Percentiles rank a stretch among this genome's conserved stretches.
Conservation (phyloP, 2,329 filamentous ascomycete genomes). For the Leptodontidium sp. region DNA sequence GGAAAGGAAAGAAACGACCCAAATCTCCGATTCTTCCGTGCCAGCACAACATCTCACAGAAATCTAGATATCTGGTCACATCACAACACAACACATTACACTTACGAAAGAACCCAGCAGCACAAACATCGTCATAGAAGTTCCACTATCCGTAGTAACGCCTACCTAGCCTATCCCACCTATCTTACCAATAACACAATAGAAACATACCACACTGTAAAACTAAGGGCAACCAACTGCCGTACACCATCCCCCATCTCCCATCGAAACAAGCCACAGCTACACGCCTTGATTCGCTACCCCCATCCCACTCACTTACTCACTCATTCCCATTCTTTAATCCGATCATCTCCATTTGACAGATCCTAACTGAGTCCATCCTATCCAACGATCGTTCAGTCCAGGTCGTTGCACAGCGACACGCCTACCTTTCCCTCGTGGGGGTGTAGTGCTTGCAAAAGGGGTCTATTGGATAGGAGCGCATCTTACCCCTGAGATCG, state of each 20-base stretch:
- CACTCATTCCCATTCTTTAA: background rate
- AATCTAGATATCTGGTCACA: background rate
- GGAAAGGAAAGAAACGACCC: background rate
- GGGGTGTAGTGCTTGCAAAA: background rate
- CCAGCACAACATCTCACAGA: too few relatives aligned
- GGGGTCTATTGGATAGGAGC: constrained; percentile 30
- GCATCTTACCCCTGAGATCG: constrained; percentile 24
- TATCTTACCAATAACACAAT: background rate
- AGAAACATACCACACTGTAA: background rate
- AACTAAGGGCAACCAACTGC: constrained; percentile 6
- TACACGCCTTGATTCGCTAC: constrained; percentile 29
- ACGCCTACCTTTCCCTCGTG: constrained; percentile 21
- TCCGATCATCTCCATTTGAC: constrained; percentile 27
- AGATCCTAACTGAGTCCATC: background rate
- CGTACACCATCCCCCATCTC: constrained; percentile 7
- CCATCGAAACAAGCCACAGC: constrained; percentile 30
- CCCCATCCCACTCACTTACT: background rate
- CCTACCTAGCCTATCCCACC: background rate
- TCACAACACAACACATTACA: background rate
- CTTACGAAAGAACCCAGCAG: constrained; percentile 11
- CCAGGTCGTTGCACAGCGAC: constrained; percentile 25
- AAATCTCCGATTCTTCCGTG: background rate
- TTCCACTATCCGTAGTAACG: background rate
- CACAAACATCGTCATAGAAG: constrained; percentile 14
- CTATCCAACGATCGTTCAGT: constrained; percentile 18